These are phyloP conservation scores for Agrocybe pediades DNA, from an alignment of 768 basidiomycete genomes.

Conservation along the genomic window DNA sequence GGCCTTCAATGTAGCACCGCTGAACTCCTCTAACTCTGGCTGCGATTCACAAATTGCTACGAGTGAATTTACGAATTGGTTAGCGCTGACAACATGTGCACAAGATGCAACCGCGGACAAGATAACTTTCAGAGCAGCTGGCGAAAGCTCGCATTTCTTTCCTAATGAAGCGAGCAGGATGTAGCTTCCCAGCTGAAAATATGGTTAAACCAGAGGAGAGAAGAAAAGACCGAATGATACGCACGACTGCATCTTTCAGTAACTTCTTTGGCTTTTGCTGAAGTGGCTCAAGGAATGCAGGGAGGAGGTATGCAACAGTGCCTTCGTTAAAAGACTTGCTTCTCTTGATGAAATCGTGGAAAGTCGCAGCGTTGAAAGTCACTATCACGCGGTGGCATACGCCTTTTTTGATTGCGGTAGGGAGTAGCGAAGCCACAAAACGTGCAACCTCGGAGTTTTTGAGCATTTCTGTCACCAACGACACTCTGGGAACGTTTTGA, in stretches of 20 bases:
- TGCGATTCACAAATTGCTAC: conserved; percentile 70
- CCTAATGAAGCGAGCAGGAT: conserved; percentile 73
- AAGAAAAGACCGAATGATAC: conserved; percentile 19
- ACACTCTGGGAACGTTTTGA: conserved; percentile 69
- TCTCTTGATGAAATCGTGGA: conserved; percentile 78
- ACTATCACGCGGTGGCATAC: conserved; percentile 69
- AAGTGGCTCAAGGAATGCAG: conserved; percentile 63
- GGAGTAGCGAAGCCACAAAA: conserved; percentile 68
- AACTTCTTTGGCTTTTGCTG: conserved; percentile 34
- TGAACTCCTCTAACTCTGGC: conserved; percentile 50
- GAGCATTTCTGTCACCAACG: conserved; percentile 79
- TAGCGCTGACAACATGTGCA: conserved; percentile 47
- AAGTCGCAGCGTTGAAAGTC: conserved; percentile 78
- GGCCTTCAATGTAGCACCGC: conserved; percentile 37
- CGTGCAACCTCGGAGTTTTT: conserved; percentile 71
- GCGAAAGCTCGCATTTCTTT: conserved; percentile 59
- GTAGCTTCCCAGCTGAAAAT: conserved; percentile 65
- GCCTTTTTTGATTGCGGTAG: conserved; percentile 52
- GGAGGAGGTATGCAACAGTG: conserved; percentile 62
- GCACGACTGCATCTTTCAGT: conserved; percentile 57
- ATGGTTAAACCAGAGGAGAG: neutral
- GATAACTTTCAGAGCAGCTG: conserved; percentile 61
- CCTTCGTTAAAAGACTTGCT: conserved; percentile 63
- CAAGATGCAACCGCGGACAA: conserved; percentile 53
- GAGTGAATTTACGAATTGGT: conserved; percentile 65